Percentiles rank a stretch among this genome's conserved stretches.
Evolutionary conservation across 768 basidiomycete genomes (phyloP).

Genomic region (Vishniacozyma victoriae): DNA sequence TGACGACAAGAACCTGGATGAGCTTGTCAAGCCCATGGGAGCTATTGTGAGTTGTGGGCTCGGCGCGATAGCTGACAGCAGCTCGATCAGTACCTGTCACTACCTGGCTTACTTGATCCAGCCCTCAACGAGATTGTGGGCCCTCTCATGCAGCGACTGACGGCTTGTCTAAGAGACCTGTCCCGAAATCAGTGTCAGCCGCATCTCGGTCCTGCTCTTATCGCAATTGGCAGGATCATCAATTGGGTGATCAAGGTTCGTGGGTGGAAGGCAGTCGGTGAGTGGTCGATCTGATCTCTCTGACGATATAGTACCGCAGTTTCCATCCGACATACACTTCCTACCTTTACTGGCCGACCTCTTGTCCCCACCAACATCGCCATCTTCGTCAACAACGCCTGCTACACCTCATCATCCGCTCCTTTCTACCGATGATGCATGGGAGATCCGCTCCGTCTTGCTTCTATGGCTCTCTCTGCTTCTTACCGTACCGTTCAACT

Average conservation of each 20-base stretch:
- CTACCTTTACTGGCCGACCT: conserved; percentile 68
- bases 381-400: conserved; percentile 50
- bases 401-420: conserved; percentile 41
- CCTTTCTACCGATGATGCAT: conserved; percentile 50
- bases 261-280: conserved; percentile 86
- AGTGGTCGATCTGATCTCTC: conserved; percentile 42
- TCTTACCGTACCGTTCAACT: conserved; percentile 86
- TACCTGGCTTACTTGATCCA: conserved; percentile 86
- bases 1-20: conserved; percentile 47
- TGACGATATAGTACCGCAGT: conserved; percentile 66
- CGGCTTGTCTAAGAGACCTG: too few relatives aligned
- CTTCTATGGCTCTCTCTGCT: conserved; percentile 92
- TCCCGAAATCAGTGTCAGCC: not conserved
- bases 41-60: conserved; percentile 35
- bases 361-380: conserved; percentile 49
- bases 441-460: conserved; percentile 76
- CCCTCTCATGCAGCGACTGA: conserved; percentile 63
- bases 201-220: not conserved
- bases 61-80: conserved; percentile 41
- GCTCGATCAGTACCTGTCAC: conserved; percentile 88
- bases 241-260: conserved; percentile 80
- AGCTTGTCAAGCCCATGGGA: conserved; percentile 33
- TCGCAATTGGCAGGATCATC: conserved; percentile 53
- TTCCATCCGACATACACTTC: conserved; percentile 85
- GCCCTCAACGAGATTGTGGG: conserved; percentile 70